Evolutionary conservation across 495 filamentous ascomycete species (phyloP), one percentile per base, ranked within the genome.

Genomic region (Daldinia loculata): DNA sequence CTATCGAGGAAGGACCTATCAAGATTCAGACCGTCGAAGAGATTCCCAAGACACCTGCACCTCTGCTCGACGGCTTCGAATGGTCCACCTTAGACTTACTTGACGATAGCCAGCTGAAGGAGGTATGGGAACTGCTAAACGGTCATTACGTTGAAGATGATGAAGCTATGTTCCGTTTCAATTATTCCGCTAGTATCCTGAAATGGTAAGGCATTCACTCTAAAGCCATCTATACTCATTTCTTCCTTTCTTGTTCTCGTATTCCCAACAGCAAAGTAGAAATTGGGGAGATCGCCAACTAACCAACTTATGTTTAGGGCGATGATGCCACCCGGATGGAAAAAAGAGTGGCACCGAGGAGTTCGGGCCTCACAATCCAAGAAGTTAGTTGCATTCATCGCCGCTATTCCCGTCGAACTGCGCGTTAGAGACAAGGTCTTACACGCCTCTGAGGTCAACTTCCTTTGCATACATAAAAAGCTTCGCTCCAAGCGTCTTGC

Each of bases 391-490:
- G 95, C 93, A 52, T 98, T 97, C 77, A 98, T 99, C 66, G 95
- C 92, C 48, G 95, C 92, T 70, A 91, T 97, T 7, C 95, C 96
- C 1, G 89, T 93, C 48, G 84, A 88, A 52, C 80, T 98, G 29
- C 92, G 91, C 55, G 90, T 98, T 22, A 92, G 94, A 29, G 83
- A 89, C 52, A 91, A 91, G 55, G 80, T 85, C 52, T 78, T 98
- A 71, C 89, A 89, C 58, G 89, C 90, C 61, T 94, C 91, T 34
- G 95, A 99, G 77, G 94, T 98, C 81, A 98, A 99, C 82, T 98
- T 97, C 84, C 91, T 99, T 58, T 96, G 93, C 77, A 89, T 98
- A 68, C 96, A 98, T 85, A 98, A 97, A 84, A 98, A 98, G 80
- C 89, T 99, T 8, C 92, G 96, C 45, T 89, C 90, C 14, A 98